Evolutionary conservation across 2,329 filamentous ascomycete genomes (phyloP).

Genomic region (Scorias spongiosa): DNA sequence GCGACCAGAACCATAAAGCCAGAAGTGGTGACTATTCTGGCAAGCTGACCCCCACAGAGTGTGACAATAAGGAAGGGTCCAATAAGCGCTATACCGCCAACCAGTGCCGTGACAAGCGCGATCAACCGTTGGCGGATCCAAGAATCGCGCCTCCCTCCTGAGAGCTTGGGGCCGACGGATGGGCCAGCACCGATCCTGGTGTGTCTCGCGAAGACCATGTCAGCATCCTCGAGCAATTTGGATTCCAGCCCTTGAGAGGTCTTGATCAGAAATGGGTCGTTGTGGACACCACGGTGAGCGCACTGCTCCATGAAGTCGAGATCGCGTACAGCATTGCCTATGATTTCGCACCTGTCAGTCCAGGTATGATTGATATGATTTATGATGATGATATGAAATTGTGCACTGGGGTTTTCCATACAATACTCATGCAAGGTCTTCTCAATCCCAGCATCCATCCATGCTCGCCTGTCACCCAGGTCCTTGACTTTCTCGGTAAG

Average conservation of each 20-base stretch:
- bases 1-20: constrained; percentile 6
- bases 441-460: constrained; percentile 11
- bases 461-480: constrained; percentile 8
- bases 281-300: constrained; percentile 1
- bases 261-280: constrained; percentile 9
- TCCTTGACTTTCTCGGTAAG: constrained; percentile 11
- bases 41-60: constrained; percentile 2
- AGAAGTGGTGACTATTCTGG: constrained; percentile 3
- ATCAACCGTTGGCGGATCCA: constrained; percentile 2
- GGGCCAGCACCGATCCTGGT: background rate
- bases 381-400: background rate
- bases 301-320: constrained; percentile 9
- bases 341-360: background rate
- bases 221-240: constrained; percentile 10
- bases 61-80: constrained; percentile 6
- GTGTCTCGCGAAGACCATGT: constrained; percentile 2
- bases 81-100: constrained; percentile 5
- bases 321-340: constrained; percentile 9
- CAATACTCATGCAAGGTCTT: constrained; percentile 12
- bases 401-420: background rate
- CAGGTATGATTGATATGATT: too few species aligned
- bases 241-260: constrained; percentile 7
- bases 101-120: constrained; percentile 5
- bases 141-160: background rate
- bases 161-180: background rate